Evolutionary conservation across 2,329 filamentous ascomycete genomes (phyloP), one percentile per base, ranked within the genome.

Genomic region (Lanzia echinophila): DNA sequence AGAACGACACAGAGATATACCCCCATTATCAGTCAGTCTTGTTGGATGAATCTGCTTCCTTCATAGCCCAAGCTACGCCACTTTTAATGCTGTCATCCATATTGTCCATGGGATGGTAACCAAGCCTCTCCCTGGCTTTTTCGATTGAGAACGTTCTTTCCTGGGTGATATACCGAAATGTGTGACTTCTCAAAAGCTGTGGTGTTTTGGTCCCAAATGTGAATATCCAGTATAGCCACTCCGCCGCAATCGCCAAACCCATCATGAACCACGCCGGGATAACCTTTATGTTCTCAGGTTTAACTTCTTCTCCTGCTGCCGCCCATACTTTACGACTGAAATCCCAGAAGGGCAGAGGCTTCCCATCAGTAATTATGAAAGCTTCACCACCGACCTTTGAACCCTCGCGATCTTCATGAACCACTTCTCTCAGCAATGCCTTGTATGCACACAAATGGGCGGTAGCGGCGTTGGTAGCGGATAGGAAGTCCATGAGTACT

Each of bases 301-400:
- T 47, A 3, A 56, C 43, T 1, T 48, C 45, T 12, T 56, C 42
- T 1, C 58, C 59, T 1, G 57, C 59, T 15, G 39, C 39, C 3
- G 53, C 55, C 46, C 39, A 58, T 10, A 58, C 34, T 20, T 53
- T 60, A 6, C 56, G 43, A 0, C 54, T 53, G 34, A 62, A 60
- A n/a, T 65, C 61, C 62, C 67, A 71, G 28, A 69, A 71, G 0
- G 59, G 62, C 6, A 69, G 53, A 0, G 64, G 65, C 1, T 59
- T 47, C 0, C 67, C 66, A 38, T 72, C 70, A 1, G 69, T 67
- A 45, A 70, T 62, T 50, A 70, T 71, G 58, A 71, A 72, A 0
- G 63, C 66, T 54, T 72, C 63, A 6, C 71, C 69, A 0, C 63
- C 67, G 0, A 70, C 63, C 11, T 53, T 58, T 1, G 2, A 10